Base-by-base conservation (phyloP, 768 basidiomycete genomes). In the Mycena filopes region DNA sequence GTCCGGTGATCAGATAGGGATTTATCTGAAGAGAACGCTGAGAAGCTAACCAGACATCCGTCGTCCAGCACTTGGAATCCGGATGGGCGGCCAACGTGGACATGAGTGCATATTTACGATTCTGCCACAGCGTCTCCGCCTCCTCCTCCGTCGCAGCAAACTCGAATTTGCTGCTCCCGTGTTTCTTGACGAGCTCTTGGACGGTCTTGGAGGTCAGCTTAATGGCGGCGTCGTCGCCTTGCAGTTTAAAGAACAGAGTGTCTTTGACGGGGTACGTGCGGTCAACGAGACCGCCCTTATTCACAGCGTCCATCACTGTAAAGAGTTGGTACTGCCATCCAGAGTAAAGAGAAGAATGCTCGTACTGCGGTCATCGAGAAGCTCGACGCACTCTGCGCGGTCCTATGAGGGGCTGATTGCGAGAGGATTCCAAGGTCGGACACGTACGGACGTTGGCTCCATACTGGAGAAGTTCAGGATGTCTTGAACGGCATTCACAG, bases 201-300 rank as follows among this genome's bases (percentile, higher is more conserved):
- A 94, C 84, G 21, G 81, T 76, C 46, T 84, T 81, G 0, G 91
- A 86, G 0, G 92, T 84, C 43, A 84, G 83, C 4, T 84, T 73
- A 33, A 92, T 86, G 7, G 85, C 83, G 13, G 82, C 76, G 0
- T 84, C 79, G 36, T 92, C 87, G 3, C 95, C 95, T 74, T 96
- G 94, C 55, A 98, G 86, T 75, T 97, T 96, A 84, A 98, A 94
- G 79, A 98, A 95, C 12, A 98, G 84, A 0, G 90, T 90, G 72
- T 96, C 94, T 66, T 84, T 79, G 21, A 88, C 87, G 4, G 90
- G 90, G 73, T 90, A 93, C 47, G 86, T 81, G 56, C 74, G 76
- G 61, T 86, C 84, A 47, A 88, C 78, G 58, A 91, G 73, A 26
- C 92, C 91, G 23, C 84, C 88, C 15, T 77, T 72, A 74, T 94